Percentiles rank a stretch among this genome's conserved stretches.
phyloP scores from a whole-genome alignment of 495 filamentous ascomycete species.

The Sporormia fimetaria region DNA sequence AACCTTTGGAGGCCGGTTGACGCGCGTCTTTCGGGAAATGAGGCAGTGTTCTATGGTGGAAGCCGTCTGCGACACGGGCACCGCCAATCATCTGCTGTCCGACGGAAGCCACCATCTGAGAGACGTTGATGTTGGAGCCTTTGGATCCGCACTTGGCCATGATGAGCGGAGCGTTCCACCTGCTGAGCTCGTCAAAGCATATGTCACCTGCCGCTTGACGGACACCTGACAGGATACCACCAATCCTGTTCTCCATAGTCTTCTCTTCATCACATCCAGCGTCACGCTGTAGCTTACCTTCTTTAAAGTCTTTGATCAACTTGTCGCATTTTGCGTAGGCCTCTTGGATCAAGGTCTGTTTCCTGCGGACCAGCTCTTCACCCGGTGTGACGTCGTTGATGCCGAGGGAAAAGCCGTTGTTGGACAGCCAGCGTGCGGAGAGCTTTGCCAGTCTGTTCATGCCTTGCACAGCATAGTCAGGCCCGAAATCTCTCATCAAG shows the following conservation, averaged over 20 bases:
- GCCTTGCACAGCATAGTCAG: conserved; percentile 71
- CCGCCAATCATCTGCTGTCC: conserved; percentile 96
- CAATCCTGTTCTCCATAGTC: conserved; percentile 82
- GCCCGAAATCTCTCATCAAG: conserved; percentile 86
- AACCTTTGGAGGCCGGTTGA: conserved; percentile 86
- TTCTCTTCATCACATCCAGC: conserved; percentile 82
- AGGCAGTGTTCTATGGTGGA: conserved; percentile 86
- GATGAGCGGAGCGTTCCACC: conserved; percentile 84
- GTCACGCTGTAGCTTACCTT: conserved; percentile 66
- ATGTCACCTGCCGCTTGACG: conserved; percentile 81
- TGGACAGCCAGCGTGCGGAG: conserved; percentile 75
- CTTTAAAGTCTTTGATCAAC: conserved; percentile 72
- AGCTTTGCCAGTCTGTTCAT: conserved; percentile 93
- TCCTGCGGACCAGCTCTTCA: conserved; percentile 50
- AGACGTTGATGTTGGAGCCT: conserved; percentile 92
- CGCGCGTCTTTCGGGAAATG: conserved; percentile 91
- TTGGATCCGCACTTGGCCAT: conserved; percentile 98
- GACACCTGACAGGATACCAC: conserved; percentile 81
- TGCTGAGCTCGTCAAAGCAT: conserved; percentile 80
- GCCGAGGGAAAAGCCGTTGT: conserved; percentile 91
- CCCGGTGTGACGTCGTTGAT: conserved; percentile 88
- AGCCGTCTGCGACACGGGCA: conserved; percentile 87
- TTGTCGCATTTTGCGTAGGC: conserved; percentile 74
- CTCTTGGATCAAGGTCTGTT: conserved; percentile 59
- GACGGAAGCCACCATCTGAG: conserved; percentile 96